Percentiles rank a stretch among this genome's conserved stretches.
Evolutionary conservation across 805 yeast species (phyloP).

Genomic region (Saccharomycopsis fodiens): DNA sequence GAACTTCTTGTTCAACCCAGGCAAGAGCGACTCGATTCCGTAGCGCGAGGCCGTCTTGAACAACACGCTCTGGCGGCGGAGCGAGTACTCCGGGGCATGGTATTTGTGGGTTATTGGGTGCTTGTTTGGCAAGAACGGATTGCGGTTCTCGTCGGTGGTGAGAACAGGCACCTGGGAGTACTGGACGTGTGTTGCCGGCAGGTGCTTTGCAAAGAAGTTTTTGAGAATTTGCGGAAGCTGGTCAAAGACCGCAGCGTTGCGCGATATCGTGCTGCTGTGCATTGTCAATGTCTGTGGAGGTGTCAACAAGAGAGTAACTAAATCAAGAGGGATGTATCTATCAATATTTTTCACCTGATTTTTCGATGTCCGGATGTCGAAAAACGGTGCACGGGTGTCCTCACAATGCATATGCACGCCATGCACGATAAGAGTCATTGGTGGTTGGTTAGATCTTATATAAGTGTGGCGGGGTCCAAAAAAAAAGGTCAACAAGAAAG

Average conservation of each 20-base stretch:
- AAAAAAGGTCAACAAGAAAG: too few species aligned
- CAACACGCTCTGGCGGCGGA: conserved; percentile 75
- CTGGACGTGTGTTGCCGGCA: conserved; percentile 71
- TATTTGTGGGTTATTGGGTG: conserved; percentile 74
- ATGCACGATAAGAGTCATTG: too few species aligned
- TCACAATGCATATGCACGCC: too few species aligned
- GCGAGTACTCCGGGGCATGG: conserved; percentile 72
- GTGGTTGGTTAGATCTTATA: too few species aligned
- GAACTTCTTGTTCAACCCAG: conserved; percentile 63
- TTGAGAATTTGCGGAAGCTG: conserved; percentile 65
- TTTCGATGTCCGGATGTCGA: background rate
- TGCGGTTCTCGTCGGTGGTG: conserved; percentile 61
- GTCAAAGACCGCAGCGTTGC: conserved; percentile 36
- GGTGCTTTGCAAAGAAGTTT: conserved; percentile 63
- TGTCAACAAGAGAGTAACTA: background rate
- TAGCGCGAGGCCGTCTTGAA: conserved; percentile 74
- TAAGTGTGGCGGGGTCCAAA: too few species aligned
- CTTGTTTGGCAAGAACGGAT: conserved; percentile 81
- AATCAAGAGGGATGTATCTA: background rate
- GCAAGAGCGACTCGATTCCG: conserved; percentile 75
- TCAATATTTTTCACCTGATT: background rate
- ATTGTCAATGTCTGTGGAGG: too few species aligned
- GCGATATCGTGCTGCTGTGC: conserved; percentile 17
- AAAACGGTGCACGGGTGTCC: too few species aligned
- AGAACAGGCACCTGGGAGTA: conserved; percentile 61